Evolutionary conservation across 2,329 filamentous ascomycete species (phyloP).

Genomic region (Clonostachys chloroleuca): DNA sequence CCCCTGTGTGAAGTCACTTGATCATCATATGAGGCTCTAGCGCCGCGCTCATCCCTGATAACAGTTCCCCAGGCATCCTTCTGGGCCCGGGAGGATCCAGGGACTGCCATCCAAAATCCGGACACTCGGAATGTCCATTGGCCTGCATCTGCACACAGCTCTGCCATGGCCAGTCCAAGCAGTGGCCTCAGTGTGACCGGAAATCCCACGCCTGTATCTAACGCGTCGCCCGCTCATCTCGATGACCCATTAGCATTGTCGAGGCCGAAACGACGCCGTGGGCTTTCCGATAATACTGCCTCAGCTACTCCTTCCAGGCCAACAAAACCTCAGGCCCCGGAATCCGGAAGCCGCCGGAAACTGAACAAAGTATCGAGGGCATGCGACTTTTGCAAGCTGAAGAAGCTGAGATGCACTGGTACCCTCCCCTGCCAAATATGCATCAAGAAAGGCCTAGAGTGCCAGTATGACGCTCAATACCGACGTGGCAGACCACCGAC

Average conservation of each 20-base stretch:
- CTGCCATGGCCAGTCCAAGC: not conserved
- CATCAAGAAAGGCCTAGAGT: constrained; percentile 15
- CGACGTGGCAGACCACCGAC: constrained; percentile 28
- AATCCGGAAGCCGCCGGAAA: not conserved
- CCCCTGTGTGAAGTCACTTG: too few relatives aligned
- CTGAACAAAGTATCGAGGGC: constrained; percentile 26
- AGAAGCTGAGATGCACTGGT: constrained; percentile 29
- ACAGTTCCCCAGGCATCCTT: too few relatives aligned
- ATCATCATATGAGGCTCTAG: too few relatives aligned
- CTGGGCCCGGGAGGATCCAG: too few relatives aligned
- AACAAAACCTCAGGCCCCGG: not conserved
- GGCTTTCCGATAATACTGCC: too few relatives aligned
- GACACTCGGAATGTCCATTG: too few relatives aligned
- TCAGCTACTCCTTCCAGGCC: too few relatives aligned
- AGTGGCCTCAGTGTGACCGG: not conserved
- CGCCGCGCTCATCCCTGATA: too few relatives aligned
- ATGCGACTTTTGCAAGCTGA: constrained; percentile 30
- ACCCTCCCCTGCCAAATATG: constrained; percentile 26
- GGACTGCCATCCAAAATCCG: too few relatives aligned
- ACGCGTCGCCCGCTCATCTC: not conserved
- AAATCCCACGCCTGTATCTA: not conserved
- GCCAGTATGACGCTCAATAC: constrained; percentile 28
- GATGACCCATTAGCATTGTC: too few relatives aligned
- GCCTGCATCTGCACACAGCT: too few relatives aligned
- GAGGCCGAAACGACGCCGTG: too few relatives aligned